Evolutionary conservation across 768 basidiomycete genomes (phyloP), one percentile per base, ranked within the genome.

Genomic region (Gloeopeniophorella convolvens): DNA sequence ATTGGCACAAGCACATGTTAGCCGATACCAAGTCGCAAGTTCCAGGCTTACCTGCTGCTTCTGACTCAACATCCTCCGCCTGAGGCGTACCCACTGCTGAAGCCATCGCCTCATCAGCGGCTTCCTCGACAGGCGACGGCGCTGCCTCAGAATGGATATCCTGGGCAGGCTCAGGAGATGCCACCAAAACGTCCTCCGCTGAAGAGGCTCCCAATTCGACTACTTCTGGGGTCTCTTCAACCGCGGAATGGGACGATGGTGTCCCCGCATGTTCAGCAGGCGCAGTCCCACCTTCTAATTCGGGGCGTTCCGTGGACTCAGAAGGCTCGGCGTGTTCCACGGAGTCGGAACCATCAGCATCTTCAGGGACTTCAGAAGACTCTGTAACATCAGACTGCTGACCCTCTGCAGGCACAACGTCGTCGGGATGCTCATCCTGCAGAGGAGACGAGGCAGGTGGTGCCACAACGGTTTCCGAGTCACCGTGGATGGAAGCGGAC

Each of bases 321-420:
- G 52, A 39, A 13, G 42, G 23, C 20, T 48, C 24, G 15, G 23
- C 15, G 27, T n/a, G 52, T 39, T 48, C 50, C 37, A 34, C 32
- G 13, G 12, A 7, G 15, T 21, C 43, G 16, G 36, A 24, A 8
- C 5, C 24, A 37, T 27, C 35, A n/a, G 26, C 8, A 15, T 27
- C 18, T 13, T 54, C 52, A 16, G 30, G 18, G 9, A 16, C 28
- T 35, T 43, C 35, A 12, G 42, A 18, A 16, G 42, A 20, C 18
- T 42, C 42, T 21, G 13, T 26, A 15, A 32, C 24, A 15, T 37
- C 42, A 12, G 26, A 15, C 18, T 28, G 41, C 24, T 34, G 10
- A 11, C 30, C 23, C 30, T 54, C 52, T 15, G 18, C 30, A 18
- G 46, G 33, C 20, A 32, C 24, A 13, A 12, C 34, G 4, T 18